Conservation (phyloP, 2,329 filamentous ascomycete genomes). For the Aspergillus unguis region DNA sequence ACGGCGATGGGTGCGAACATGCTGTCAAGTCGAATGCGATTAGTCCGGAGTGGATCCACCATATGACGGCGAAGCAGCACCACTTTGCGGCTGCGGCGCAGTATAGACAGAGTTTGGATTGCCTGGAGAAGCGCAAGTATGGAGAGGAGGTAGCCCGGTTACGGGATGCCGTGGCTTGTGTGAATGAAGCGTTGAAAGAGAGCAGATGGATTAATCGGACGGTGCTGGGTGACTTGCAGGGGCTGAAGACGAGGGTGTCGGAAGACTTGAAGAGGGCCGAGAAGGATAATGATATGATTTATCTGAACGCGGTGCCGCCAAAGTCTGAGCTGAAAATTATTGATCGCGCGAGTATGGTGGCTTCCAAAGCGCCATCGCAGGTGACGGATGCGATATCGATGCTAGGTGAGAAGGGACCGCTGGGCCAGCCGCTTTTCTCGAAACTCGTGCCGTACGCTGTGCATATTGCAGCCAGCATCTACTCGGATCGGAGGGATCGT, state of each 20-base stretch:
- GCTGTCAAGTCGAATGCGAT: conserved; percentile 86
- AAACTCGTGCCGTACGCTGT: conserved; percentile 94
- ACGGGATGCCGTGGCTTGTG: conserved; percentile 75
- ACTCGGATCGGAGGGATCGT: conserved; percentile 86
- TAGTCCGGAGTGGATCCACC: conserved; percentile 94
- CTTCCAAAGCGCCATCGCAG: conserved; percentile 73
- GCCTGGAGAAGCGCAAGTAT: conserved; percentile 88
- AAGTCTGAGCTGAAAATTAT: conserved; percentile 84
- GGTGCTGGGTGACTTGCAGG: conserved; percentile 77
- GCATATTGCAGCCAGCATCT: conserved; percentile 91
- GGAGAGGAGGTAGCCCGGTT: conserved; percentile 91
- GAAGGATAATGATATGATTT: conserved; percentile 95
- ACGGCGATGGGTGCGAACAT: conserved; percentile 76
- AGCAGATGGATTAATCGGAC: conserved; percentile 75
- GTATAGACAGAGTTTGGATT: conserved; percentile 85
- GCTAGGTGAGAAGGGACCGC: conserved; percentile 73
- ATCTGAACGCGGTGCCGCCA: conserved; percentile 76
- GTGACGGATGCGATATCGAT: conserved; percentile 75
- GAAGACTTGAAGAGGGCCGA: conserved; percentile 90
- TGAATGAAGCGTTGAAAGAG: conserved; percentile 83
- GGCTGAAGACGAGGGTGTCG: conserved; percentile 74
- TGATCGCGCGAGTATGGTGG: conserved; percentile 85
- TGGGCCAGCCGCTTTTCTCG: conserved; percentile 81
- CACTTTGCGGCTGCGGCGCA: conserved; percentile 96
- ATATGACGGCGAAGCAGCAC: conserved; percentile 94